Conservation (phyloP, 192 early-diverging fungal genomes). For the Coemansia reversa region DNA sequence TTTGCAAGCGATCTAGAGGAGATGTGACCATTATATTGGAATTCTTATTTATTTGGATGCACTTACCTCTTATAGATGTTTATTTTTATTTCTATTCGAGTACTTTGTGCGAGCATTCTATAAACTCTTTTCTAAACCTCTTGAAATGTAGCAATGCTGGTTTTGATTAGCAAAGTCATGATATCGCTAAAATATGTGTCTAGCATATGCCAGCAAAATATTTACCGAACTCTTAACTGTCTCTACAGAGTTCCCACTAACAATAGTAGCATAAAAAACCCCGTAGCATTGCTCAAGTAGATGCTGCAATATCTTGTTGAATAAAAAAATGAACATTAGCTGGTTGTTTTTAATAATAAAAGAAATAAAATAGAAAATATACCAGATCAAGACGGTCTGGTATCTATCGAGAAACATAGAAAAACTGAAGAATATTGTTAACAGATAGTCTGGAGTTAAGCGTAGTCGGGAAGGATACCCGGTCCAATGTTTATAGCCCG, state of each 20-base stretch:
- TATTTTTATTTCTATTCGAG: not conserved
- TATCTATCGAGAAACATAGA: not conserved
- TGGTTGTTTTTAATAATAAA: conserved; percentile 8
- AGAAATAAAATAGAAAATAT: conserved; percentile 1
- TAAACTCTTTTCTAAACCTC: too few species aligned
- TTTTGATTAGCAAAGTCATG: not conserved
- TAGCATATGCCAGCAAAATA: too few species aligned
- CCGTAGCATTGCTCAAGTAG: not conserved
- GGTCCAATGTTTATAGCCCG: conserved; percentile 50
- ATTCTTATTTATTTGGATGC: too few species aligned
- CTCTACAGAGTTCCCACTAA: not conserved
- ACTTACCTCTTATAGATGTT: not conserved
- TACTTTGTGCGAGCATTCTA: too few species aligned
- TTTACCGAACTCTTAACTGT: too few species aligned
- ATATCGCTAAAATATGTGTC: too few species aligned
- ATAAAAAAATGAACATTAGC: conserved; percentile 5
- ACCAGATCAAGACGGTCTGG: not conserved
- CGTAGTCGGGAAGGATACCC: conserved; percentile 43
- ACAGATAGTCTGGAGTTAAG: conserved; percentile 4
- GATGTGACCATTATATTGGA: conserved; percentile 25
- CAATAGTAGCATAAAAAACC: not conserved
- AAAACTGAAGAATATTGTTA: not conserved
- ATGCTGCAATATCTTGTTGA: not conserved
- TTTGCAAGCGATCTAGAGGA: conserved; percentile 72
- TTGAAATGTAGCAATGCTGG: not conserved